Conservation (phyloP, 495 filamentous ascomycete genomes). For the Lophium mytilinum region DNA sequence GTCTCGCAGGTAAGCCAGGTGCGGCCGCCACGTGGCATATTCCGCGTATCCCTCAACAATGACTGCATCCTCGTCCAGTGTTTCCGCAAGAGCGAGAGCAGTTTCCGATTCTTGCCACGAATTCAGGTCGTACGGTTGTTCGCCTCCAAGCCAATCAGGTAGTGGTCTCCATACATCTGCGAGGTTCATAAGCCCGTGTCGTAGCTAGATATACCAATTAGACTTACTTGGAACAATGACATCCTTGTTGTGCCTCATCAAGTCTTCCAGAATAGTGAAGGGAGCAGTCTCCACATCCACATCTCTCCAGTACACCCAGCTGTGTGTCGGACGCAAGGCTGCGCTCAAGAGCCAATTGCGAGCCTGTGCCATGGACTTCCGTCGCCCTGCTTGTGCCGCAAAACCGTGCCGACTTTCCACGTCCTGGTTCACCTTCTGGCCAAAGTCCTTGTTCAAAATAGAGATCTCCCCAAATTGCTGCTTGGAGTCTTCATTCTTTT, state of each 20-base stretch:
- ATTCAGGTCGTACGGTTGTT: slow-evolving; percentile 98
- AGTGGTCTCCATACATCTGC: slow-evolving; percentile 96
- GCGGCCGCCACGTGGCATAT: slow-evolving; percentile 97
- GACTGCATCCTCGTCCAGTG: slow-evolving; percentile 94
- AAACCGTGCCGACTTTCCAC: slow-evolving; percentile 97
- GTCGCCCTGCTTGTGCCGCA: slow-evolving; percentile 83
- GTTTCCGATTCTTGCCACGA: slow-evolving; percentile 99
- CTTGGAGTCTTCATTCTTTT: slow-evolving; percentile 64
- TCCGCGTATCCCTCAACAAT: slow-evolving; percentile 99
- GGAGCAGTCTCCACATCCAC: slow-evolving; percentile 97
- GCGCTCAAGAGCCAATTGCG: slow-evolving; percentile 96
- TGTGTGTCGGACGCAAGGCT: slow-evolving; percentile 87
- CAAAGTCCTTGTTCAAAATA: slow-evolving; percentile 98
- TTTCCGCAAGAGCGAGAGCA: slow-evolving; percentile 85
- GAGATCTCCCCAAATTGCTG: slow-evolving; percentile 93
- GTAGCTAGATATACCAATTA: neutral
- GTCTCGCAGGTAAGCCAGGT: slow-evolving; percentile 93
- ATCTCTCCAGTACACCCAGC: slow-evolving; percentile 99
- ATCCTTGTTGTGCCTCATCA: slow-evolving; percentile 99
- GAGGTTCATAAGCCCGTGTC: slow-evolving; percentile 5
- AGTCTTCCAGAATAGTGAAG: slow-evolving; percentile 89
- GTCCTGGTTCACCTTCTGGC: slow-evolving; percentile 95
- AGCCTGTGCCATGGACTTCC: slow-evolving; percentile 97
- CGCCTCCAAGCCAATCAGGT: slow-evolving; percentile 97
- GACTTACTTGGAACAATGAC: slow-evolving; percentile 97